A percentile compares a stretch with the other conserved stretches of the same genome.
phyloP scores from a whole-genome alignment of 1,139 yeast genomes.

The Keqinozyma sinolaborantium region DNA sequence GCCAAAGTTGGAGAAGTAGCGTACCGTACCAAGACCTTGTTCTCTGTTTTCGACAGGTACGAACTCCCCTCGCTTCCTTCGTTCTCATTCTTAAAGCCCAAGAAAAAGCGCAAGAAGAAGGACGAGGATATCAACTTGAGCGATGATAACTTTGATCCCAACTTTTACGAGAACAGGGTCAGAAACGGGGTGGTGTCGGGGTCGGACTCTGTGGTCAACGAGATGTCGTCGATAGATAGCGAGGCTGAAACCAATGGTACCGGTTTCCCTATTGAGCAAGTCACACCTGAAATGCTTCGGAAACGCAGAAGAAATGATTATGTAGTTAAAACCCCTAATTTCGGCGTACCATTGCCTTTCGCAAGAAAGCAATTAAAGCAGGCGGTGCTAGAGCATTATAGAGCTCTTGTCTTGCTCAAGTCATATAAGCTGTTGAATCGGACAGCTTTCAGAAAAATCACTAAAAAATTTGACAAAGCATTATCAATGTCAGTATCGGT shows the following conservation, averaged over 20 bases:
- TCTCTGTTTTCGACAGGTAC: conserved; percentile 35
- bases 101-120: conserved; percentile 5
- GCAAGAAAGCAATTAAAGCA: conserved; percentile 75
- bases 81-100: conserved; percentile 36
- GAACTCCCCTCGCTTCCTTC: conserved; percentile 62
- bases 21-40: conserved; percentile 26
- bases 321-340: conserved; percentile 22
- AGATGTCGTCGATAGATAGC: conserved; percentile 17
- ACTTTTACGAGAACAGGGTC: conserved; percentile 37
- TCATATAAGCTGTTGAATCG: conserved; percentile 76
- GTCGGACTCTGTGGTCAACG: conserved; percentile 7
- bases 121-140: conserved; percentile 15
- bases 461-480: conserved; percentile 85
- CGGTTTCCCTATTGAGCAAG: not conserved
- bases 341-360: conserved; percentile 58
- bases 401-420: conserved; percentile 72
- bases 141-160: conserved; percentile 21
- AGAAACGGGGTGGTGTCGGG: conserved; percentile 28
- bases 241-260: conserved; percentile 6
- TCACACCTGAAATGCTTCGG: conserved; percentile 14
- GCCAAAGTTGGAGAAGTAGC: conserved; percentile 28
- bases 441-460: conserved; percentile 84
- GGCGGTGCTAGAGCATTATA: conserved; percentile 77
- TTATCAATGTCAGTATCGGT: conserved; percentile 47
- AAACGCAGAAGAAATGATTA: conserved; percentile 30